Evolutionary conservation across 2,329 filamentous ascomycete species (phyloP), one percentile per base, ranked within the genome.

Genomic region (Calonectria pauciramosa): DNA sequence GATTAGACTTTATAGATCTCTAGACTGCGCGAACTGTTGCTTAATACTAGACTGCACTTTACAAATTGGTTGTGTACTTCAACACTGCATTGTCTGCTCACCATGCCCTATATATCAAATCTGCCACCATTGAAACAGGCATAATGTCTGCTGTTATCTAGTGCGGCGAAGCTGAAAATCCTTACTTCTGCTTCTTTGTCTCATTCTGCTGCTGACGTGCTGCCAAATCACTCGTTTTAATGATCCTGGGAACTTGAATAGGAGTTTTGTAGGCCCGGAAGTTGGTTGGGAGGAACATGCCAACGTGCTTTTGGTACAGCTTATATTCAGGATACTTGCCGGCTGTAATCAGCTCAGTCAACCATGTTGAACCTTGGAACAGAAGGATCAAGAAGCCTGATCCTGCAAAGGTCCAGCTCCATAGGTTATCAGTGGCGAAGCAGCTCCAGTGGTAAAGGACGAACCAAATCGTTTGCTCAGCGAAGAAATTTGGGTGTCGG

Each of bases 401-500:
- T 11, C 96, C 97, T 13, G 91, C 83, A 65, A 91, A 91, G 1
- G 94, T 93, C 95, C 96, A 99, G 85, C 94, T 96, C 83, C 93
- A 93, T 52, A 93, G 88, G 2, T 89, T 92, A 70, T 92, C 90
- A 38, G 93, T 94, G 70, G 93, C 90, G 82, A 92, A 94, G 85
- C 94, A 96, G 78, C 91, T 92, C 97, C 96, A 99, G 81, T 95
- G 91, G 85, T 99, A 99, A 68, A 99, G 86, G 11, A 92, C 87
- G 69, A 98, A 89, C 97, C 97, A 99, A 80, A 99, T 92, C 36
- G 92, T 89, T 86, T 99, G 97, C 86, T 99, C 97, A 7, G 95
- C 95, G 7, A 94, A 92, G 82, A 99, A 99, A 85, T 99, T 99
- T 63, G 97, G 97, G 84, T 99, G 97, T 59, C 97, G 91, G 79